A percentile compares a stretch with the other conserved stretches of the same genome.
phyloP scores from a whole-genome alignment of 208 protist genomes.

The Acanthamoeba sp. region DNA sequence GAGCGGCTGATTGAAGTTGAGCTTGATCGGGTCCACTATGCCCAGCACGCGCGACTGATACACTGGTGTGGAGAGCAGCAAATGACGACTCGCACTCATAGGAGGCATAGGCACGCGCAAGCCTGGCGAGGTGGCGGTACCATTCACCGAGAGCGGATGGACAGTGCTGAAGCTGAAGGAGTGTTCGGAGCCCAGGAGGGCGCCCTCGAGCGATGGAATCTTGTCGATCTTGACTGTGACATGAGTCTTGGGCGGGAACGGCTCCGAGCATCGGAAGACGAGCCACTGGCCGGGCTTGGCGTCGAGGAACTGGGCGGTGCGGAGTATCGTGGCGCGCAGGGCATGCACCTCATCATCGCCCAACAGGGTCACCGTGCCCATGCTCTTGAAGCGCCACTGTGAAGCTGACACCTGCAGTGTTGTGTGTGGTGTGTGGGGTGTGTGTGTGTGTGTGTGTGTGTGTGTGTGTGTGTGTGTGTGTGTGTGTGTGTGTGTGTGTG shows the following conservation, averaged over 20 bases:
- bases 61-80: neutral
- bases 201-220: slow-evolving; percentile 48
- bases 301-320: slow-evolving; percentile 1
- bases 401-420: neutral
- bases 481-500: neutral
- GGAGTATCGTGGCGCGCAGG: neutral
- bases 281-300: slow-evolving; percentile 50
- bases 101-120: neutral
- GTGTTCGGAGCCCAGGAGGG: neutral
- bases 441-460: neutral
- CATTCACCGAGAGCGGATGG: neutral
- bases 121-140: neutral
- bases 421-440: neutral
- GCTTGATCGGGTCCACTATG: neutral
- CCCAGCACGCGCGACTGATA: neutral
- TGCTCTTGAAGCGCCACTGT: slow-evolving; percentile 38
- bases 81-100: neutral
- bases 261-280: slow-evolving; percentile 43
- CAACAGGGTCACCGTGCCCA: slow-evolving; percentile 15
- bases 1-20: slow-evolving; percentile 72
- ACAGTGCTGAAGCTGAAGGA: slow-evolving; percentile 64
- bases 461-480: neutral
- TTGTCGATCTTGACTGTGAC: slow-evolving; percentile 69
- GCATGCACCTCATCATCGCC: slow-evolving; percentile 23
- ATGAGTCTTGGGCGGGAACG: slow-evolving; percentile 14